Percentiles rank a stretch among this genome's conserved stretches.
These are phyloP conservation scores for Besnoitia besnoiti DNA, from an alignment of 169 alveolate genomes.

Conservation along the genomic window DNA sequence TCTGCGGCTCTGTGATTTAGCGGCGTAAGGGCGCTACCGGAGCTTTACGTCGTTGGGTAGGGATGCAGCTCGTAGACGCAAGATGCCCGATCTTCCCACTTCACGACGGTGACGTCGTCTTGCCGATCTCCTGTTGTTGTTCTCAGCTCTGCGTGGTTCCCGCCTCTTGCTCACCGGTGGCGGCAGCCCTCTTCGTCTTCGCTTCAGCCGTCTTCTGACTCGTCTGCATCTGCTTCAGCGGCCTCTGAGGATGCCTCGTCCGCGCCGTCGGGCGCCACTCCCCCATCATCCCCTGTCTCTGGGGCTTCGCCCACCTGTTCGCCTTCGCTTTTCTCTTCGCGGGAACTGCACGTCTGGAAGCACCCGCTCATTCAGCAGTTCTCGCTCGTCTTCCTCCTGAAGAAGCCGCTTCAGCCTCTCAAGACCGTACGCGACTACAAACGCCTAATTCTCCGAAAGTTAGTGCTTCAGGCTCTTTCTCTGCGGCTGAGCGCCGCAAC, in stretches of 20 bases:
- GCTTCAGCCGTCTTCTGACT: background rate
- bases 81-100: too few relatives aligned
- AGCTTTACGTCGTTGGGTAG: too few relatives aligned
- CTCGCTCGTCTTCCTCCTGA: constrained; percentile 57
- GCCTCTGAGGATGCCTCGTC: background rate
- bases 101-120: background rate
- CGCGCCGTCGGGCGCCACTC: background rate
- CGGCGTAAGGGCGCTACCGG: too few relatives aligned
- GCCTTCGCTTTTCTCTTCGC: background rate
- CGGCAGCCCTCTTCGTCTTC: background rate
- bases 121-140: too few relatives aligned
- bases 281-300: background rate
- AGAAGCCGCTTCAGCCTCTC: constrained; percentile 51
- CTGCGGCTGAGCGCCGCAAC: constrained; percentile 35
- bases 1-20: too few relatives aligned
- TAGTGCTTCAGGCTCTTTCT: constrained; percentile 66
- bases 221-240: background rate
- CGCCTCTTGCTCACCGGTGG: constrained; percentile 20
- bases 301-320: background rate
- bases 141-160: constrained; percentile 13
- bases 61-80: too few relatives aligned
- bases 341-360: constrained; percentile 58
- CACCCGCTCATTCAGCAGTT: constrained; percentile 62
- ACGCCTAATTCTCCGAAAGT: constrained; percentile 56
- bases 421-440: constrained; percentile 57